A percentile compares a stretch with the other conserved stretches of the same genome.
Evolutionary conservation across 345 rosid species (phyloP).

Genomic region (Mercurialis annua): DNA sequence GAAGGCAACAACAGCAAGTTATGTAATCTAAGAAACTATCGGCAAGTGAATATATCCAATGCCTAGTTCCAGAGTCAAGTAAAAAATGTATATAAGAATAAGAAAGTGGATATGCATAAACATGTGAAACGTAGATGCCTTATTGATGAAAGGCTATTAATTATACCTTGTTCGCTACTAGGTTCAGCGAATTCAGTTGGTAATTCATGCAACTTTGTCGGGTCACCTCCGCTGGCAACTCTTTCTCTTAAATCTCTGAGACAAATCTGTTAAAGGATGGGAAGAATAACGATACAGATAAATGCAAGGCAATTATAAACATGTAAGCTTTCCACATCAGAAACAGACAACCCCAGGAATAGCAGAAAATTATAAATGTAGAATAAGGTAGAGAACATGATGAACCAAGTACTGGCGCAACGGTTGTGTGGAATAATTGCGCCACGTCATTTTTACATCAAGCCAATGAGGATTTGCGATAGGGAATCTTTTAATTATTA

Average conservation of each 20-base stretch:
- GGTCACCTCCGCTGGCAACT: slow-evolving; percentile 82
- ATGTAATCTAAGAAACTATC: not conserved
- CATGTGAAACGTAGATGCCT: not conserved
- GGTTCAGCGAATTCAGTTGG: slow-evolving; percentile 32
- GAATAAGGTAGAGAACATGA: not conserved
- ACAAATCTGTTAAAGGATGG: slow-evolving; percentile 45
- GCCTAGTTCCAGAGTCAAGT: not conserved
- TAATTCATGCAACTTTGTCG: slow-evolving; percentile 57
- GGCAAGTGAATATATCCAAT: not conserved
- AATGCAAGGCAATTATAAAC: not conserved
- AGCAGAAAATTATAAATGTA: too few relatives aligned
- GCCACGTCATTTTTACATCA: too few relatives aligned
- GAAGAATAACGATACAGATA: not conserved
- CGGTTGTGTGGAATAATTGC: too few relatives aligned
- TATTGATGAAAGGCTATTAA: not conserved
- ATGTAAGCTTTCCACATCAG: not conserved
- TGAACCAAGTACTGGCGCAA: too few relatives aligned
- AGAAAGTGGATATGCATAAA: not conserved
- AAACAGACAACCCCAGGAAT: not conserved
- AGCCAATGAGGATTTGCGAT: too few relatives aligned
- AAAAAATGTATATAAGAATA: not conserved
- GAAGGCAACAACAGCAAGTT: not conserved
- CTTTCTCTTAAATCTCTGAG: slow-evolving; percentile 73
- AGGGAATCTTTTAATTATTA: too few relatives aligned
- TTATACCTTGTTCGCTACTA: slow-evolving; percentile 51